These are phyloP conservation scores for Sporisorium scitamineum DNA, from an alignment of 1,284 basidiomycete species.

Conservation along the genomic window DNA sequence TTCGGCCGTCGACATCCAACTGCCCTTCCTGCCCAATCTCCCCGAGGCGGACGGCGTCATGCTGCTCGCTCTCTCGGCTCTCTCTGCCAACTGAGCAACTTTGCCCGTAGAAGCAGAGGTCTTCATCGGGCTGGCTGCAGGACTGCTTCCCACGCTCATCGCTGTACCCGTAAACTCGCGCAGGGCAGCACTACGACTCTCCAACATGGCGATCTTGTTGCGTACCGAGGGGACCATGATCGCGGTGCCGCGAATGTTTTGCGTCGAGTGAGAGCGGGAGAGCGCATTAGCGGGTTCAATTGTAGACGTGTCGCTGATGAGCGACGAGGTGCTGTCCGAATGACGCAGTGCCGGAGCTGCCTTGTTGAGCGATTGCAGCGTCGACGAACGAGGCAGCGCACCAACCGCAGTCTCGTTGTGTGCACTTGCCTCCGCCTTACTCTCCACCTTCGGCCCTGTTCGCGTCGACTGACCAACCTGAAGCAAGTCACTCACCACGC, in stretches of 20 bases:
- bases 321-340: slow-evolving; percentile 46
- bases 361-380: slow-evolving; percentile 16
- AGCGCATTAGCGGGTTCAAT: slow-evolving; percentile 5
- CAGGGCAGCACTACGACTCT: slow-evolving; percentile 43
- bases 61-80: slow-evolving; percentile 14
- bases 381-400: slow-evolving; percentile 29
- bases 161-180: slow-evolving; percentile 41
- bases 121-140: slow-evolving; percentile 10
- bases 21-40: slow-evolving; percentile 37
- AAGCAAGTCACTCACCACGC: slow-evolving; percentile 8
- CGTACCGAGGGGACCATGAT: slow-evolving; percentile 61
- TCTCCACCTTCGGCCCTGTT: background rate
- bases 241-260: slow-evolving; percentile 48
- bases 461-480: background rate
- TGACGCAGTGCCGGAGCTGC: slow-evolving; percentile 21
- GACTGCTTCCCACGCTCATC: slow-evolving; percentile 7
- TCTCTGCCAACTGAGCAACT: slow-evolving; percentile 19
- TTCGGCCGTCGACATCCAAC: slow-evolving; percentile 23
- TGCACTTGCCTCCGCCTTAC: background rate
- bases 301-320: slow-evolving; percentile 12
- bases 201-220: slow-evolving; percentile 65
- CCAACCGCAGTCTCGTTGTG: background rate
- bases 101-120: slow-evolving; percentile 5
- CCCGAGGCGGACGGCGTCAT: slow-evolving; percentile 7
- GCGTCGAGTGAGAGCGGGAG: slow-evolving; percentile 42